Evolutionary conservation across 805 yeast species (phyloP).

Genomic region (Pichia scutulata): DNA sequence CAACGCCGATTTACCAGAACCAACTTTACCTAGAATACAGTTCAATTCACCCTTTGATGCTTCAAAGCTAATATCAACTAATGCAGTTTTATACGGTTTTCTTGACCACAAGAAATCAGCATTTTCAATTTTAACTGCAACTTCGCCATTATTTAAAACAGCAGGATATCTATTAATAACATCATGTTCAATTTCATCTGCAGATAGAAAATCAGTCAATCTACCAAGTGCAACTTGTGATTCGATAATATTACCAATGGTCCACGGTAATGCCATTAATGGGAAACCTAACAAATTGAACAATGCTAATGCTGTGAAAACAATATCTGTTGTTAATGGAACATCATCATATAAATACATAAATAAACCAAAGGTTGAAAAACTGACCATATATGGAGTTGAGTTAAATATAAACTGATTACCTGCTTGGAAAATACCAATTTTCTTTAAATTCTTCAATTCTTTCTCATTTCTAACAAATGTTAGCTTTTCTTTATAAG

Average conservation of each 20-base stretch:
- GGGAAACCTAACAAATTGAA: conserved; percentile 91
- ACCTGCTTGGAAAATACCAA: conserved; percentile 66
- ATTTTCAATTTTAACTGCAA: conserved; percentile 50
- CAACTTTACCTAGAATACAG: conserved; percentile 62
- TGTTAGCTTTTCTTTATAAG: conserved; percentile 66
- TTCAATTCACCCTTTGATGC: conserved; percentile 48
- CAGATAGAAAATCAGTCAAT: conserved; percentile 61
- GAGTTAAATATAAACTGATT: conserved; percentile 72
- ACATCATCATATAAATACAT: conserved; percentile 40
- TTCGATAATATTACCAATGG: conserved; percentile 77
- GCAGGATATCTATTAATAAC: conserved; percentile 41
- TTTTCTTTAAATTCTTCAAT: conserved; percentile 62
- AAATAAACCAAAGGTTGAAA: conserved; percentile 81
- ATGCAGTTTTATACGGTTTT: conserved; percentile 55
- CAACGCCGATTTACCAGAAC: conserved; percentile 58
- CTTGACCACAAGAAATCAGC: conserved; percentile 78
- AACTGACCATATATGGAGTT: conserved; percentile 85
- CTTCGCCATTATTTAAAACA: conserved; percentile 54
- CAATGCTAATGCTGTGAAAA: conserved; percentile 82
- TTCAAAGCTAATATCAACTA: conserved; percentile 39
- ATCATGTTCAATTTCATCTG: conserved; percentile 77
- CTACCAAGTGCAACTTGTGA: conserved; percentile 79
- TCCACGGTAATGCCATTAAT: conserved; percentile 84
- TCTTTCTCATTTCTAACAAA: conserved; percentile 86
- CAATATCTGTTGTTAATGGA: conserved; percentile 83